Percentiles rank a stretch among this genome's conserved stretches.
Conservation (phyloP, 148 eudicot genomes). For the Pharnaceum exiguum region DNA sequence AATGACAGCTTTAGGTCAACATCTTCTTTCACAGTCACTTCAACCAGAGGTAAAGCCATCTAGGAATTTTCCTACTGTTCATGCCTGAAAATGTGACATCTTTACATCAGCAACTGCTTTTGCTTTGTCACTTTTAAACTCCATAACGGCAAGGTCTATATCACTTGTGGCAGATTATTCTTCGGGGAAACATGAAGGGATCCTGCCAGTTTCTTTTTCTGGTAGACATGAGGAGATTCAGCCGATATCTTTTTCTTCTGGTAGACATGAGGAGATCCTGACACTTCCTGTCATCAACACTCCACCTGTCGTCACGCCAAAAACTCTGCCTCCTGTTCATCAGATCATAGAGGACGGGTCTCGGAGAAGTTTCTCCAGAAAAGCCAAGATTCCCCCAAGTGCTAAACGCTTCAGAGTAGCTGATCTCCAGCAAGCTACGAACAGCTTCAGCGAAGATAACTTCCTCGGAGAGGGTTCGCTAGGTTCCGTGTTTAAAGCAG, state of each 20-base stretch:
- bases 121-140: not conserved
- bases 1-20: slow-evolving; percentile 37
- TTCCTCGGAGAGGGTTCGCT: slow-evolving; percentile 94
- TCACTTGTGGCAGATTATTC: slow-evolving; percentile 15
- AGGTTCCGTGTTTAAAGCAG: slow-evolving; percentile 87
- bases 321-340: slow-evolving; percentile 33
- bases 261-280: slow-evolving; percentile 39
- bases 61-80: not conserved
- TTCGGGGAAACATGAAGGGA: too few species aligned
- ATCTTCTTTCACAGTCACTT: slow-evolving; percentile 46
- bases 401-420: slow-evolving; percentile 62
- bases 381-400: slow-evolving; percentile 43
- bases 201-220: too few species aligned
- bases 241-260: too few species aligned
- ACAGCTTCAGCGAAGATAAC: slow-evolving; percentile 60
- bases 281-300: slow-evolving; percentile 27
- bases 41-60: slow-evolving; percentile 41
- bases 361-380: slow-evolving; percentile 61
- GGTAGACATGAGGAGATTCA: too few species aligned
- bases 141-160: not conserved
- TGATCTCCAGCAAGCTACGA: slow-evolving; percentile 76
- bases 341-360: slow-evolving; percentile 30
- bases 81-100: not conserved
- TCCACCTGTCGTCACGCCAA: slow-evolving; percentile 45
- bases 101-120: not conserved